Conservation (phyloP, 208 protist species). For the Wallacemonas sp. region DNA sequence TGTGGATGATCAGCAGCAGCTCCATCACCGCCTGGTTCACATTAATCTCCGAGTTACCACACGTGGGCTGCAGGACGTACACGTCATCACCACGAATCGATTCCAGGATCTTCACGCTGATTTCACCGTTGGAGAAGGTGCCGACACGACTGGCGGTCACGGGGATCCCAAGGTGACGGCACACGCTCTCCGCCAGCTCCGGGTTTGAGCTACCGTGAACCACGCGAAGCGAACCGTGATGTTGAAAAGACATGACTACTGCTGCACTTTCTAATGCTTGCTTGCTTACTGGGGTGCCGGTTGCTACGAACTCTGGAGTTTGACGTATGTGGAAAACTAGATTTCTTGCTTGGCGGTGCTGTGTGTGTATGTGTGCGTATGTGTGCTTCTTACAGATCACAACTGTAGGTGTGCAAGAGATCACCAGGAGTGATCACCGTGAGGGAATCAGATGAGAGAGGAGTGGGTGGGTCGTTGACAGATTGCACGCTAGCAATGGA, state of each 20-base stretch:
- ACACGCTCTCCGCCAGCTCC: constrained; percentile 82
- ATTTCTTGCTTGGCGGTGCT: too few relatives aligned
- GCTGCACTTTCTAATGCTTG: constrained; percentile 27
- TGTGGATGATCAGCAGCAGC: constrained; percentile 93
- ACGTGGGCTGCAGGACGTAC: constrained; percentile 96
- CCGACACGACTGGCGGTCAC: constrained; percentile 72
- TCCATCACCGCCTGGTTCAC: constrained; percentile 96
- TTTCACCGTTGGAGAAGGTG: constrained; percentile 89
- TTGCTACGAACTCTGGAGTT: too few relatives aligned
- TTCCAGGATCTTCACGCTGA: constrained; percentile 83
- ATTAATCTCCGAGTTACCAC: constrained; percentile 76
- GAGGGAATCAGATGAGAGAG: not conserved
- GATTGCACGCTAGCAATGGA: too few relatives aligned
- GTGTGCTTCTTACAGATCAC: constrained; percentile 4
- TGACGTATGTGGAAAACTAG: too few relatives aligned
- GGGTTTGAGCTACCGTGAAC: constrained; percentile 88
- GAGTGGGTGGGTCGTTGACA: not conserved
- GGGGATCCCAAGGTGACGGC: constrained; percentile 67
- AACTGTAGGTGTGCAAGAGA: constrained; percentile 4
- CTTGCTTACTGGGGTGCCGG: too few relatives aligned
- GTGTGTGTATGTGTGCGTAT: constrained; percentile 17
- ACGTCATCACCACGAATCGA: constrained; percentile 94
- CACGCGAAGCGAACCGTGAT: constrained; percentile 77
- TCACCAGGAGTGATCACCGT: not conserved
- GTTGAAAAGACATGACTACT: constrained; percentile 28